Base-by-base conservation (phyloP, 345 rosid species). In the Pistacia vera region DNA sequence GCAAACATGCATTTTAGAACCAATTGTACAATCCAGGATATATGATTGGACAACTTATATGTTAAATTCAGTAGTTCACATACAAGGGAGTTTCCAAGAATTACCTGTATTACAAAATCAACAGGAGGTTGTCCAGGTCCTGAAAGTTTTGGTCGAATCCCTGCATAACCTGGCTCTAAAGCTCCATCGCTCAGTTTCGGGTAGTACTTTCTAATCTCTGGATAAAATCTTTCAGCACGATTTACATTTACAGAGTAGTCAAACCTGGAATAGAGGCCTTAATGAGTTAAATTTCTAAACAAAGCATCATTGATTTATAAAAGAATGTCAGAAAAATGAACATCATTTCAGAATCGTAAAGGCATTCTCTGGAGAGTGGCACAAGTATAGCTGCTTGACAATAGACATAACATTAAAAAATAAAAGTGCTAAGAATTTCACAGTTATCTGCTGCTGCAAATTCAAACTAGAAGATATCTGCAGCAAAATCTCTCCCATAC, bases 61-160 rank as follows among this genome's bases (percentile, higher is more conserved):
- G 18, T 56, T 49, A 35, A 22, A 20, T 66, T 17, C 12, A 66
- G 59, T 17, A 16, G 18, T 46, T 76, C 20, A 8, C 33, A 56
- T 41, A n/a, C 11, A 54, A 64, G 77, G 51, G 9, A 68, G 35
- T 55, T 49, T 63, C 57, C 36, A 77, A 56, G 49, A 77, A 60
- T 77, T 30, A 91, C 98, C 91, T 93, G 98, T 75, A 95, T 86
- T n/a, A 92, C 73, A 78, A 93, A 95, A 88, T 93, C 97, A 10
- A 18, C 48, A 0, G 94, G 82, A 75, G 92, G 52, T 84, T 90
- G 94, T 59, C 77, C 84, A 46, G 95, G 96, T 78, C 97, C 97
- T 1, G 90, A 79, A 80, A 95, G 86, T 83, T 95, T 95, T 14
- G 98, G 89, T 63, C 98, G 88, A 68, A 93, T 92, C 78, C 99